Evolutionary conservation across 1,284 basidiomycete species (phyloP).

Genomic region (Pseudozyma flocculosa): DNA sequence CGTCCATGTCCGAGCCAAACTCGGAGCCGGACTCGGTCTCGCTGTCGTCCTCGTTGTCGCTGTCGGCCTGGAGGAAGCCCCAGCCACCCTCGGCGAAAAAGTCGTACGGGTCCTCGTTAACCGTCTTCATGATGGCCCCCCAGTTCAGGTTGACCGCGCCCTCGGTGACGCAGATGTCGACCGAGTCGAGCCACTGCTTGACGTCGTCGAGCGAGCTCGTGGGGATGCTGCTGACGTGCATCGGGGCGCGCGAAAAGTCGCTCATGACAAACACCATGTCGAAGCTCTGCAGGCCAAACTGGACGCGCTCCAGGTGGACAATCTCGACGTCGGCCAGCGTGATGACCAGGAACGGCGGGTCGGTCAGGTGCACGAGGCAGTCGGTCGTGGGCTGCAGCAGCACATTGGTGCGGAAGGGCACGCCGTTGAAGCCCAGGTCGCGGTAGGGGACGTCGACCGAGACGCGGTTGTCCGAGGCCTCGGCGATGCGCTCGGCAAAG

Average conservation of each 20-base stretch:
- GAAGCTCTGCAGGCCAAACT: constrained; percentile 94
- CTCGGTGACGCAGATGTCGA: constrained; percentile 93
- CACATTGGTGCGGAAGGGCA: constrained; percentile 92
- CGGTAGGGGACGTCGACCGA: constrained; percentile 96
- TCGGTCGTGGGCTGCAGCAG: constrained; percentile 94
- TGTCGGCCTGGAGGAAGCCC: constrained; percentile 70
- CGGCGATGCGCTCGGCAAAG: constrained; percentile 89
- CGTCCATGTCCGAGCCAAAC: constrained; percentile 56
- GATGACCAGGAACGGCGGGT: constrained; percentile 93
- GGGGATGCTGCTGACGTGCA: constrained; percentile 62
- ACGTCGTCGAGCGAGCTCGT: constrained; percentile 50
- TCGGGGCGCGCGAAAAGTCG: constrained; percentile 86
- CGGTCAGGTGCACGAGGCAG: constrained; percentile 91
- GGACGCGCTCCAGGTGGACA: constrained; percentile 93
- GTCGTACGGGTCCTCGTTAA: constrained; percentile 70
- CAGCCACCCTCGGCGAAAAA: constrained; percentile 97
- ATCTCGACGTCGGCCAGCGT: constrained; percentile 94
- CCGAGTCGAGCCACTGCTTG: constrained; percentile 77
- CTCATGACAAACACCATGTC: constrained; percentile 95
- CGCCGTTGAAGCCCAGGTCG: constrained; percentile 94
- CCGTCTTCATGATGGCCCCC: constrained; percentile 74
- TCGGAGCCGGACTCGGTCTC: constrained; percentile 51
- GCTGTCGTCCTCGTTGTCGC: constrained; percentile 22
- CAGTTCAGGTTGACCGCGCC: constrained; percentile 97
- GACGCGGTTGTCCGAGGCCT: constrained; percentile 75